Evolutionary conservation across 2,329 filamentous ascomycete genomes (phyloP).

Genomic region (Cladophialophora bantiana): DNA sequence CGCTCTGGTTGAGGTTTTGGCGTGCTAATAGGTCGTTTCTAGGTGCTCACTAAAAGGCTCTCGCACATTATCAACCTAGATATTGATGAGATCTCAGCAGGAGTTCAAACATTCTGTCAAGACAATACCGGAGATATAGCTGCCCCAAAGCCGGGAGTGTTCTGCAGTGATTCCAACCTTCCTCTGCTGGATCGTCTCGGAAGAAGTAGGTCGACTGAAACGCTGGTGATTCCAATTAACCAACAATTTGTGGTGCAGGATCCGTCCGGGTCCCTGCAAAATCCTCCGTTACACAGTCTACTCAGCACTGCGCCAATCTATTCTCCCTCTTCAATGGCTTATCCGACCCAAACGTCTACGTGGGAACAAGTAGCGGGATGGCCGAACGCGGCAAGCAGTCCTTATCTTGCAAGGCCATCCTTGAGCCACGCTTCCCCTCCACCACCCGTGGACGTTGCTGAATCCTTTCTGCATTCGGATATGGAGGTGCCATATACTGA

Average conservation of each 20-base stretch:
- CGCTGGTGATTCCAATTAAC: background rate
- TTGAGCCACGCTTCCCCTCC: conserved; percentile 5
- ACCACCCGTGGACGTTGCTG: background rate
- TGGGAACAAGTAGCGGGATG: conserved; percentile 16
- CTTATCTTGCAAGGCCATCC: background rate
- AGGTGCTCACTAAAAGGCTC: conserved; percentile 28
- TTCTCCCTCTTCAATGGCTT: conserved; percentile 12
- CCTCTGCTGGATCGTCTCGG: background rate
- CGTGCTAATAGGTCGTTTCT: background rate
- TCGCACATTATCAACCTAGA: conserved; percentile 28
- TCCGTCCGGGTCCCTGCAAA: conserved; percentile 16
- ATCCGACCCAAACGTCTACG: conserved; percentile 7
- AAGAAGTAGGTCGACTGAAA: background rate
- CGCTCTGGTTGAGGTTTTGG: conserved; percentile 2
- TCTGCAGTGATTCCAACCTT: background rate
- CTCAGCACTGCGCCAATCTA: conserved; percentile 5
- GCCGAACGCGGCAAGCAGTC: background rate
- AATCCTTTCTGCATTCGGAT: conserved; percentile 17
- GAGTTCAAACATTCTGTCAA: conserved; percentile 5
- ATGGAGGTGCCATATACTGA: conserved; percentile 29
- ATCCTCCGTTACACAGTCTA: background rate
- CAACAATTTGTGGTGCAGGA: background rate
- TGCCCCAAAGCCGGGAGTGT: background rate
- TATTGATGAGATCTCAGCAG: conserved; percentile 24
- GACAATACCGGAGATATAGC: background rate